Conservation (phyloP, 2,329 filamentous ascomycete genomes). For the Lachnellula willkommii region DNA sequence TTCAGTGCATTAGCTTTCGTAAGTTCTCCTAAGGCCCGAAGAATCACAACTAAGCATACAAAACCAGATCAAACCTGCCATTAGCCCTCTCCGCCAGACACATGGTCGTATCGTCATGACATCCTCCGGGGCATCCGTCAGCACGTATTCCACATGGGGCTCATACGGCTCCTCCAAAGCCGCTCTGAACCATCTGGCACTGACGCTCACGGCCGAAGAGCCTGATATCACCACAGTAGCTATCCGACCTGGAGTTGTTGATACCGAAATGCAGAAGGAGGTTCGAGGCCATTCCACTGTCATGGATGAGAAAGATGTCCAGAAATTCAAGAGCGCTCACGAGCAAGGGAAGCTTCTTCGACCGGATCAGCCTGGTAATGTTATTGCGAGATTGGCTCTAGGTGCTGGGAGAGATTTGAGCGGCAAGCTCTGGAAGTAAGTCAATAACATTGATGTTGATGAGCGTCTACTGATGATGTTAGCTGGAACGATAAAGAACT, state of each 20-base stretch:
- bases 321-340: slow-evolving; percentile 65
- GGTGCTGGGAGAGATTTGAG: slow-evolving; percentile 61
- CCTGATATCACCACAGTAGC: slow-evolving; percentile 67
- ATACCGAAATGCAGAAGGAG: slow-evolving; percentile 86
- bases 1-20: slow-evolving; percentile 78
- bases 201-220: slow-evolving; percentile 71
- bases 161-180: slow-evolving; percentile 81
- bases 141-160: slow-evolving; percentile 67
- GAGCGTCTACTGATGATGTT: slow-evolving; percentile 24
- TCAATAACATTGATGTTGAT: slow-evolving; percentile 16
- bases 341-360: slow-evolving; percentile 66
- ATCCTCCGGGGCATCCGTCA: slow-evolving; percentile 70
- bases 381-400: slow-evolving; percentile 75
- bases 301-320: slow-evolving; percentile 53
- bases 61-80: slow-evolving; percentile 60
- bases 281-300: slow-evolving; percentile 63
- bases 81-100: slow-evolving; percentile 62
- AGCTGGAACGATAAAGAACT: slow-evolving; percentile 53
- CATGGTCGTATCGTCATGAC: slow-evolving; percentile 71
- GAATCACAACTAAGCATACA: background rate
- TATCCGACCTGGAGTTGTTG: slow-evolving; percentile 73
- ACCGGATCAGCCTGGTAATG: slow-evolving; percentile 78
- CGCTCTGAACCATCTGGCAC: slow-evolving; percentile 71
- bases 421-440: slow-evolving; percentile 69
- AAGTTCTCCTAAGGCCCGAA: slow-evolving; percentile 29